Evolutionary conservation across 2,329 filamentous ascomycete species (phyloP).

Genomic region (Colletotrichum sp.): DNA sequence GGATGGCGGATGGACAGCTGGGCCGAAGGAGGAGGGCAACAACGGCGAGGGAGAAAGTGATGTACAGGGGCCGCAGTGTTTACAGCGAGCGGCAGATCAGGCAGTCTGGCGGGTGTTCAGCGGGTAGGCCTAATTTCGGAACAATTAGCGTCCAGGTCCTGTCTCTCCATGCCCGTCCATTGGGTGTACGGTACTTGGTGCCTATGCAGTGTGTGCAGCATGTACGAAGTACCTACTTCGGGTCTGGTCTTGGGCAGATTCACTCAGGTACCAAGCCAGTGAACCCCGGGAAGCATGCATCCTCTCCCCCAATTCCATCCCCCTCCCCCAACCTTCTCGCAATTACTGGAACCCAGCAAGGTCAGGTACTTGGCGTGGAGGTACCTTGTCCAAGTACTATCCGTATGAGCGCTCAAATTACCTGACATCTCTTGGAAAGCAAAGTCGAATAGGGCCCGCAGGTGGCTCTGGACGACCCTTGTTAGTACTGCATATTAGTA

Average conservation of each 20-base stretch:
- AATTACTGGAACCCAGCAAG: neutral
- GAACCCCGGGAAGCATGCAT: neutral
- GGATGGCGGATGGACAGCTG: neutral
- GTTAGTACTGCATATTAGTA: neutral
- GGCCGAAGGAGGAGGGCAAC: neutral
- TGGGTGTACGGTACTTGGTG: neutral
- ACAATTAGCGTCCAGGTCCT: neutral
- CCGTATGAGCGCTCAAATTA: neutral
- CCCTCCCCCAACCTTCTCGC: neutral
- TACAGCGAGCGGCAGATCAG: neutral
- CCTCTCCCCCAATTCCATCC: neutral
- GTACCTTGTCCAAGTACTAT: neutral
- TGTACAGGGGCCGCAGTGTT: neutral
- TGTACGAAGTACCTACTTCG: neutral
- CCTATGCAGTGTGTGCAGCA: neutral
- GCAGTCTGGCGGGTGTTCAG: neutral
- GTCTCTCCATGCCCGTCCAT: neutral
- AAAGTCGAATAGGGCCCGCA: neutral
- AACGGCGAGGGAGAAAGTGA: neutral
- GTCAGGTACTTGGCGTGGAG: neutral
- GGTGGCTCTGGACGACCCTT: constrained; percentile 1
- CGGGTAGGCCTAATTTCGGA: constrained; percentile 13
- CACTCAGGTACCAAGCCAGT: neutral
- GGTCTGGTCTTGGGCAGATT: neutral
- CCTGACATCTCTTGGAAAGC: neutral